phyloP scores from a whole-genome alignment of 2,329 filamentous ascomycete genomes.

The Davidsoniella virescens region DNA sequence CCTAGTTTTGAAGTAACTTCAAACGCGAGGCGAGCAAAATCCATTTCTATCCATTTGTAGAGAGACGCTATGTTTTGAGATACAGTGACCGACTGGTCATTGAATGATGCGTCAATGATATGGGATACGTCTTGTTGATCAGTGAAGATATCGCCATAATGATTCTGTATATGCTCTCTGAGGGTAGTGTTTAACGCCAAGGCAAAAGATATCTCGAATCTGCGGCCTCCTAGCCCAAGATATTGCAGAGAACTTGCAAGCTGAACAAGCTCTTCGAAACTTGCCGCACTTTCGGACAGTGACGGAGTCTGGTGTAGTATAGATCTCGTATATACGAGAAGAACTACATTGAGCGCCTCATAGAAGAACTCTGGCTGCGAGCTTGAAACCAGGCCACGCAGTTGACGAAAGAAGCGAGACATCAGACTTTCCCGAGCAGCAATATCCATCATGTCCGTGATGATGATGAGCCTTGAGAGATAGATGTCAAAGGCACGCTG shows the following conservation, averaged over 20 bases:
- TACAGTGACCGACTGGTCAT: not conserved
- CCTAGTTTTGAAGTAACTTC: slow-evolving; percentile 39
- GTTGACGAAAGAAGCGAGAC: slow-evolving; percentile 39
- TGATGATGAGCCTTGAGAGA: not conserved
- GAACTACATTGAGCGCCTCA: slow-evolving; percentile 28
- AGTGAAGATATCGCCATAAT: slow-evolving; percentile 1
- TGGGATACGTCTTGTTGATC: slow-evolving; percentile 1
- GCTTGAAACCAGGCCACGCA: slow-evolving; percentile 49
- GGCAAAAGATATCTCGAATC: slow-evolving; percentile 6
- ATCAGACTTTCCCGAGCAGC: not conserved
- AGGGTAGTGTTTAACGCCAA: slow-evolving; percentile 3
- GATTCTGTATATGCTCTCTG: slow-evolving; percentile 1
- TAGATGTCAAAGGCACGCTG: too few relatives aligned
- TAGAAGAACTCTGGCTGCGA: slow-evolving; percentile 39
- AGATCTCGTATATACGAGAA: too few relatives aligned
- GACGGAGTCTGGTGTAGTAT: too few relatives aligned
- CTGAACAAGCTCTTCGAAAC: too few relatives aligned
- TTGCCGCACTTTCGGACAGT: too few relatives aligned
- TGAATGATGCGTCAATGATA: not conserved
- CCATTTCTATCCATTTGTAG: slow-evolving; percentile 48
- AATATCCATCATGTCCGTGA: not conserved
- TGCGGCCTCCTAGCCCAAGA: slow-evolving; percentile 30
- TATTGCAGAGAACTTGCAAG: slow-evolving; percentile 33
- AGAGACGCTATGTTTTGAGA: slow-evolving; percentile 4
- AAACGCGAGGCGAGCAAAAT: slow-evolving; percentile 47